Percentiles rank a stretch among this genome's conserved stretches.
Conservation (phyloP, 306 rosid genomes). For the Potentilla sterilis region DNA sequence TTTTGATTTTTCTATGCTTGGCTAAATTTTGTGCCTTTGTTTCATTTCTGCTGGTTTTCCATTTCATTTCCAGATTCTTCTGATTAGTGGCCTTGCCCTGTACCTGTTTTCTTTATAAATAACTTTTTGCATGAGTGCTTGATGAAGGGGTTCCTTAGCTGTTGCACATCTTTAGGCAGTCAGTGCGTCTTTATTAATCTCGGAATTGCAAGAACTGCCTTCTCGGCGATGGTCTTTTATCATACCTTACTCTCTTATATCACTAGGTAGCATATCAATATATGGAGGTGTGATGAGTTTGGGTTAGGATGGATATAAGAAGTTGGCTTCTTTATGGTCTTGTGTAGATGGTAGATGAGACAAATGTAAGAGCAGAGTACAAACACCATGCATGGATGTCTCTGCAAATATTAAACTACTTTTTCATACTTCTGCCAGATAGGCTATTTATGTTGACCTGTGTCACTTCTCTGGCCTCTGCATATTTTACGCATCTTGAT, state of each 20-base stretch:
- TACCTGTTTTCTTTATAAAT: neutral
- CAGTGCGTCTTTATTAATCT: neutral
- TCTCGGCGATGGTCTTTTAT: neutral
- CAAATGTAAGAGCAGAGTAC: neutral
- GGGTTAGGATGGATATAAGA: neutral
- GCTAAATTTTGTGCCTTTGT: neutral
- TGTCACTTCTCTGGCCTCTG: neutral
- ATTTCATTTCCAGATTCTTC: neutral
- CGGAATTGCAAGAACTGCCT: neutral
- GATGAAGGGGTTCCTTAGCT: neutral
- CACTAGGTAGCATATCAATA: neutral
- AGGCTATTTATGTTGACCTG: neutral
- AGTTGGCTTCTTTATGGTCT: neutral
- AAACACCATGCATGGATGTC: neutral
- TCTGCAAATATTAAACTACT: neutral
- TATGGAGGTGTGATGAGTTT: neutral
- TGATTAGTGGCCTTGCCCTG: neutral
- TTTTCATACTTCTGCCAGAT: neutral
- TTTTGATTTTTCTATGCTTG: neutral
- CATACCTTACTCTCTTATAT: neutral
- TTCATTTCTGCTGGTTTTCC: neutral
- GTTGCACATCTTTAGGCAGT: neutral
- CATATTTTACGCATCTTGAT: neutral
- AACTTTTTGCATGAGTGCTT: neutral
- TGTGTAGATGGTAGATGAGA: neutral